Evolutionary conservation across 257 asterid genomes (phyloP).

Genomic region (Coffea canephora): DNA sequence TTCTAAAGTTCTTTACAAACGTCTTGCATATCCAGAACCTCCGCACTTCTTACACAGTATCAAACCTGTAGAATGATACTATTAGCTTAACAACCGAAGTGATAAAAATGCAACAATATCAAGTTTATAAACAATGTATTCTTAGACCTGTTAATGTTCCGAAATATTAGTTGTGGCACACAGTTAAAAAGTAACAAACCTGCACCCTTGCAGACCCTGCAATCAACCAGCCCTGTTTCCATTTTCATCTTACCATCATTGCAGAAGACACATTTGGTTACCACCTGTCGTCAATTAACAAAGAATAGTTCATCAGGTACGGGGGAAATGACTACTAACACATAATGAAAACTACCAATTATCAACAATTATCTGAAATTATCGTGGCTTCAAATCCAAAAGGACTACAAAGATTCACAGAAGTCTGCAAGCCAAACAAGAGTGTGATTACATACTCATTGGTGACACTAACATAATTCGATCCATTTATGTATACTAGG

Average conservation of each 20-base stretch:
- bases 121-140: background rate
- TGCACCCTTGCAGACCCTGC: conserved; percentile 97
- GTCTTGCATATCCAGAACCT: conserved; percentile 92
- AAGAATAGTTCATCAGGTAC: background rate
- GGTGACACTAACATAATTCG: background rate
- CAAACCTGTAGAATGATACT: conserved; percentile 44
- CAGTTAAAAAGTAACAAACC: conserved; percentile 31
- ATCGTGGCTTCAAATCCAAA: background rate
- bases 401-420: background rate
- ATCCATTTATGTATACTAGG: background rate
- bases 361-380: background rate
- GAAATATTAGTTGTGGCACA: background rate
- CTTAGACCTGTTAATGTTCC: background rate
- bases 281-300: conserved; percentile 57
- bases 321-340: background rate
- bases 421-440: background rate
- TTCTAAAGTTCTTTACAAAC: conserved; percentile 35
- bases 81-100: no score
- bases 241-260: conserved; percentile 85
- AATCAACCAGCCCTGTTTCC: conserved; percentile 71
- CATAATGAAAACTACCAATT: background rate
- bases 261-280: conserved; percentile 90
- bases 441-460: no score
- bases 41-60: conserved; percentile 89
- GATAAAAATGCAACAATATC: background rate